Evolutionary conservation across 495 filamentous ascomycete genomes (phyloP).

Genomic region (Neurospora sp.): DNA sequence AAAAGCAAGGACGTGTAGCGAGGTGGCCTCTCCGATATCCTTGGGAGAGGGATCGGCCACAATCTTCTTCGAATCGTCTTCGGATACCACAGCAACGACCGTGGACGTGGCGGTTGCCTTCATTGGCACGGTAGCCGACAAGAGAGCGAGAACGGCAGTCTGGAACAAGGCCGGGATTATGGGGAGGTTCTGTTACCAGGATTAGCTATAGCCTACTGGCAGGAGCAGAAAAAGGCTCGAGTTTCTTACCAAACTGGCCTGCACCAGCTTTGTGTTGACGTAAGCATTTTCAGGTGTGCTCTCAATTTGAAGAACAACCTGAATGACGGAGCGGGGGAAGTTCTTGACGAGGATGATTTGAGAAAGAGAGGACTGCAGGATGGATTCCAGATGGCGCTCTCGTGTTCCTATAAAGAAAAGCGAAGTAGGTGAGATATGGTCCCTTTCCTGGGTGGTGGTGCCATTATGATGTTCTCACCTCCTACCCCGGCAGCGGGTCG

Average conservation of each 20-base stretch:
- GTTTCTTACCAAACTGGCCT: constrained; percentile 36
- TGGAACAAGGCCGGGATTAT: constrained; percentile 69
- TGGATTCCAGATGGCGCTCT: constrained; percentile 64
- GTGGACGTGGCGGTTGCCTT: constrained; percentile 57
- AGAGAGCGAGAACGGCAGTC: constrained; percentile 58
- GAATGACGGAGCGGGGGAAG: constrained; percentile 58
- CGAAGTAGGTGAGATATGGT: constrained; percentile 29
- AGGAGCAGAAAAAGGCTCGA: constrained; percentile 8
- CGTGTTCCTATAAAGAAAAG: constrained; percentile 42
- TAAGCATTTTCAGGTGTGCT: constrained; percentile 45
- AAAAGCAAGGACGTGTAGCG: constrained; percentile 70
- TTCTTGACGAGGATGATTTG: constrained; percentile 58
- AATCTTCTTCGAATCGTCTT: constrained; percentile 33
- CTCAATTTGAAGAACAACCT: constrained; percentile 56
- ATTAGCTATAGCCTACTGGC: not conserved
- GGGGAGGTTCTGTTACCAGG: constrained; percentile 50
- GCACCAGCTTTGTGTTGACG: constrained; percentile 39
- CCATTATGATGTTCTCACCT: constrained; percentile 45
- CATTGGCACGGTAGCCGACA: constrained; percentile 68
- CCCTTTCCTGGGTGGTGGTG: constrained; percentile 7
- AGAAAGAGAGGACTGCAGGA: constrained; percentile 55
- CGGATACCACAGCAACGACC: constrained; percentile 47
- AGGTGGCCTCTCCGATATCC: constrained; percentile 47
- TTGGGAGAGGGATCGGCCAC: constrained; percentile 45
- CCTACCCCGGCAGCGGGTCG: constrained; percentile 77